Evolutionary conservation across 2,329 filamentous ascomycete genomes (phyloP), one percentile per base, ranked within the genome.

Genomic region (Aspergillus pseudonomiae): DNA sequence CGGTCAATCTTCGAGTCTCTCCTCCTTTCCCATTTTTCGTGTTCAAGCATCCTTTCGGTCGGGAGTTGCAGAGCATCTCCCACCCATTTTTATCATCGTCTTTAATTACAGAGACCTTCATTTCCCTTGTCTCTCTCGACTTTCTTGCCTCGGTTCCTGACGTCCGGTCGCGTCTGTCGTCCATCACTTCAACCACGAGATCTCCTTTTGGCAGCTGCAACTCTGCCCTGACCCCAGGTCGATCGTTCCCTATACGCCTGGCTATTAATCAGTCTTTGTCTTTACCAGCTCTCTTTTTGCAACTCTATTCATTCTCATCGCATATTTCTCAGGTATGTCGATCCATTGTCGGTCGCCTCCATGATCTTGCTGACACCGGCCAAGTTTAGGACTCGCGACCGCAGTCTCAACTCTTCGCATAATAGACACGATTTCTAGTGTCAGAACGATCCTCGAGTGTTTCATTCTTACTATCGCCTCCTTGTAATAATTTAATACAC

Each of bases 1-100:
- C 60, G 45, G 59, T 60, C 57, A 61, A 63, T 46, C 56, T 24
- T 50, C 46, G 30, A 34, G 52, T 36, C 43, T 53, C 61, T 67
- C 64, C 60, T 67, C 62, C 60, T 62, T 62, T 68, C 45, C 65
- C 34, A 36, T 60, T 62, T 63, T 54, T 65, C 65, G 70, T 64
- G 64, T 71, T 41, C 66, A 61, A 68, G 57, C 61, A 63, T 63
- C 61, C 60, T 68, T 68, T 67, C 67, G 54, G 61, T 62, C 68
- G 69, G 75, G 73, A 71, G 68, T 71, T 78, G 76, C 76, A 77
- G 76, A 74, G 76, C 76, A 78, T 74, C 68, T 72, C 75, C 71
- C 66, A 62, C 60, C 46, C 59, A 56, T 65, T 60, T 59, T 60
- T 65, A 61, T 59, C 62, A 62, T 63, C 67, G 58, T 68, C 67